Evolutionary conservation across 2,329 filamentous ascomycete species (phyloP).

Genomic region (Xylariales sp.): DNA sequence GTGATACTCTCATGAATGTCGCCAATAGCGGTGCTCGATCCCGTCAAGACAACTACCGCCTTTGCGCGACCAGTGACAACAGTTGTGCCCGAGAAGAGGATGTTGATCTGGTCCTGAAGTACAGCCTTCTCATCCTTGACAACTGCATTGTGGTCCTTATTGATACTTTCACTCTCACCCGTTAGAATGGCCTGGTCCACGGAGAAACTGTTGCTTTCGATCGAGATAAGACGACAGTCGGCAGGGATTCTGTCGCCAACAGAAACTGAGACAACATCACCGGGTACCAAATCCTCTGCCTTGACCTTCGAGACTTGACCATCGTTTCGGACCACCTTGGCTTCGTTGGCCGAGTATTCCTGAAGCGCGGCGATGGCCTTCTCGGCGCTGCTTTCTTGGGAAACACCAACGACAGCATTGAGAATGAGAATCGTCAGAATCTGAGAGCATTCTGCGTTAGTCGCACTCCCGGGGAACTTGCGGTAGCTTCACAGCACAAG

Average conservation of each 20-base stretch:
- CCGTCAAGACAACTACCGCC: conserved; percentile 86
- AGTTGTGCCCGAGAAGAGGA: conserved; percentile 97
- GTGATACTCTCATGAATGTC: conserved; percentile 99
- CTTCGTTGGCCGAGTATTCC: conserved; percentile 98
- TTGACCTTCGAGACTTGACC: conserved; percentile 78
- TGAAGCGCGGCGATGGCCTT: conserved; percentile 97
- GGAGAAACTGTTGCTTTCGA: conserved; percentile 96
- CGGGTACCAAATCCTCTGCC: conserved; percentile 95
- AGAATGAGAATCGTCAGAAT: conserved; percentile 96
- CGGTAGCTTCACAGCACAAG: conserved; percentile 2
- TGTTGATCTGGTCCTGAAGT: conserved; percentile 96
- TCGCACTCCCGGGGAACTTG: background rate
- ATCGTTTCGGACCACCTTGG: conserved; percentile 79
- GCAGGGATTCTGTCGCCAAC: conserved; percentile 93
- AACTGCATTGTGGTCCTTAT: conserved; percentile 66
- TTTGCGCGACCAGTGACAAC: conserved; percentile 91
- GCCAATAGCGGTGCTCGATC: conserved; percentile 87
- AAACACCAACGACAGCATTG: conserved; percentile 95
- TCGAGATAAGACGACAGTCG: conserved; percentile 82
- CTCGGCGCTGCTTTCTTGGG: conserved; percentile 96
- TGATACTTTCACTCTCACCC: conserved; percentile 94
- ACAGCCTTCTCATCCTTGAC: conserved; percentile 80
- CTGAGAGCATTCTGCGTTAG: conserved; percentile 37
- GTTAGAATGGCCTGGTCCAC: conserved; percentile 97
- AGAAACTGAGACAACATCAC: conserved; percentile 81